Evolutionary conservation across 371 early-diverging fungal species (phyloP).

Genomic region (Saksenaea oblongispora): DNA sequence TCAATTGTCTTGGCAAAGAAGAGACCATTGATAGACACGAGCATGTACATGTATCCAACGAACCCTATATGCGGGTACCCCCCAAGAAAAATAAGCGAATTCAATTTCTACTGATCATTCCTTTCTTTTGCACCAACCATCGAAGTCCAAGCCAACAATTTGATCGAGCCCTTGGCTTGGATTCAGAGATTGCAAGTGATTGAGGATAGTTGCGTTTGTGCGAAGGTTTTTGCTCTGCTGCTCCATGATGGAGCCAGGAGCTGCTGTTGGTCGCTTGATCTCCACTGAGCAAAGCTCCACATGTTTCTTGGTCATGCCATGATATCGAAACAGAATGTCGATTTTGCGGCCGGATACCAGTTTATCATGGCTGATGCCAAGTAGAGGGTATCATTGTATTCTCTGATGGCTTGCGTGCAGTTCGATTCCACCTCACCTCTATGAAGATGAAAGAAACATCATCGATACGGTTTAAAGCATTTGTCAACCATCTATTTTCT

Average conservation of each 20-base stretch:
- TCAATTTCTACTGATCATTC: neutral
- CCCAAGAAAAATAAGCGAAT: neutral
- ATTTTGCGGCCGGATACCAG: neutral
- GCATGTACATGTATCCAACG: neutral
- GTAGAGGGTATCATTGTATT: constrained; percentile 2
- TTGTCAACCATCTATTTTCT: constrained; percentile 3
- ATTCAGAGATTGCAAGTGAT: neutral
- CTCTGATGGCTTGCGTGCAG: constrained; percentile 1
- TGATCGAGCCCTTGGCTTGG: neutral
- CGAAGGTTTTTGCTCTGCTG: neutral
- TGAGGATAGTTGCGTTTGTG: neutral
- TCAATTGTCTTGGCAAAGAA: neutral
- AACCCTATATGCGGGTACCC: neutral
- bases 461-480: neutral
- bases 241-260: neutral
- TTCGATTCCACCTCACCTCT: constrained; percentile 4
- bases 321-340: neutral
- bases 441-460: neutral
- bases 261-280: neutral
- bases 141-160: neutral
- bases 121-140: neutral
- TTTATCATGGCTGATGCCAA: neutral
- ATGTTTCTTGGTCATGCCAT: neutral
- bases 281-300: neutral
- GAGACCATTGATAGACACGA: neutral